Conservation (phyloP, 768 basidiomycete genomes). For the Dioszegia aurantiaca region DNA sequence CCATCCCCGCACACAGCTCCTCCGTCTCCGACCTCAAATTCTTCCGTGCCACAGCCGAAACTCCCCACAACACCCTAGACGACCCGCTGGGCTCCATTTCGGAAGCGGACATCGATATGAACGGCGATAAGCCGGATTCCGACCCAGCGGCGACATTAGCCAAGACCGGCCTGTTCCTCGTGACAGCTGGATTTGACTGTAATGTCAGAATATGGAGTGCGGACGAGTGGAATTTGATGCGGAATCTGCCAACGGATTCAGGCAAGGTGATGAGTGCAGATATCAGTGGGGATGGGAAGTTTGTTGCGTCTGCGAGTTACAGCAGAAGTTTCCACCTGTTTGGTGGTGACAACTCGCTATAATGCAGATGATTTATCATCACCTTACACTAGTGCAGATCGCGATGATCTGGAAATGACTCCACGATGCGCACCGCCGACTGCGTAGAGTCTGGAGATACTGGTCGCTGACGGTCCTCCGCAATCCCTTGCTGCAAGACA, state of each 20-base stretch:
- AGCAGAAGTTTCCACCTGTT: conserved; percentile 93
- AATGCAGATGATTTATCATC: neutral
- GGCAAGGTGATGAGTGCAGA: conserved; percentile 99
- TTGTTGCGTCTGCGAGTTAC: conserved; percentile 85
- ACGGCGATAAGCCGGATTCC: conserved; percentile 18
- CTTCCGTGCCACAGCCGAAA: conserved; percentile 60
- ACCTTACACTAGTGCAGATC: too few relatives aligned
- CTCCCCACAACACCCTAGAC: conserved; percentile 26
- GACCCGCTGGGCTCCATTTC: conserved; percentile 6
- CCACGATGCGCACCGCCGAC: too few relatives aligned
- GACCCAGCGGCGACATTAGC: conserved; percentile 22
- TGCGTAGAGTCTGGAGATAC: too few relatives aligned
- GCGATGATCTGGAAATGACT: too few relatives aligned
- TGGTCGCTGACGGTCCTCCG: too few relatives aligned
- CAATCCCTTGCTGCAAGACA: too few relatives aligned
- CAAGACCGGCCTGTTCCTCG: conserved; percentile 77
- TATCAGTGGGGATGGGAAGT: conserved; percentile 73
- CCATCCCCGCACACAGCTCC: conserved; percentile 91
- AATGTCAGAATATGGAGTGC: conserved; percentile 95
- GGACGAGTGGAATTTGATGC: conserved; percentile 93
- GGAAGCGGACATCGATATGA: conserved; percentile 19
- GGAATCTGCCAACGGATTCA: conserved; percentile 77
- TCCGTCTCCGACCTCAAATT: conserved; percentile 95
- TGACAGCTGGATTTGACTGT: conserved; percentile 90
- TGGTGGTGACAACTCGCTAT: conserved; percentile 61